Percentiles rank a stretch among this genome's conserved stretches.
phyloP scores from a whole-genome alignment of 176 grass and related monocot genomes.

The Triticum monococcum region DNA sequence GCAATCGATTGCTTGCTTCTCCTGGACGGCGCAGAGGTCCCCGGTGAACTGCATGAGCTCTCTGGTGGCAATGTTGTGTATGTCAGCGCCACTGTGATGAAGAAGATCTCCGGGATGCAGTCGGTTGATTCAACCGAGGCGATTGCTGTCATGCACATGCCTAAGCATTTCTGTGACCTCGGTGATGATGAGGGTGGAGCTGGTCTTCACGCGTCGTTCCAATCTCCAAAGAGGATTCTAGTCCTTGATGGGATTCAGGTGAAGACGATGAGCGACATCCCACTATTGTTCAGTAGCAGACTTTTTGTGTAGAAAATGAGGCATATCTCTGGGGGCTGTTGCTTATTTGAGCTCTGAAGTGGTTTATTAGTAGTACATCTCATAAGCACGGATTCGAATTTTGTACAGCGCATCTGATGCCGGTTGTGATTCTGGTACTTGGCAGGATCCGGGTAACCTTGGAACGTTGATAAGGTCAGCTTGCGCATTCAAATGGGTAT shows the following conservation, averaged over 20 bases:
- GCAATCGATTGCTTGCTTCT: conserved; percentile 58
- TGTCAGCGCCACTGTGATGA: conserved; percentile 66
- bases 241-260: conserved; percentile 98
- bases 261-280: background rate
- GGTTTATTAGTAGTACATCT: background rate
- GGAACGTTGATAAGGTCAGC: conserved; percentile 93
- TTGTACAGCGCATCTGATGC: background rate
- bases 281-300: background rate
- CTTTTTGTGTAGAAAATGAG: background rate
- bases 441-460: conserved; percentile 90
- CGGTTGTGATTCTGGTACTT: conserved; percentile 1
- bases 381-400: background rate
- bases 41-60: conserved; percentile 33
- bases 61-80: conserved; percentile 42
- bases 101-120: conserved; percentile 87
- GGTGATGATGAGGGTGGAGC: conserved; percentile 6
- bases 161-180: conserved; percentile 54
- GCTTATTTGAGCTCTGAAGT: background rate
- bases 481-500: conserved; percentile 92
- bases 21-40: conserved; percentile 48
- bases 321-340: background rate
- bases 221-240: conserved; percentile 61
- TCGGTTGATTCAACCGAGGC: conserved; percentile 76
- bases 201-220: conserved; percentile 39
- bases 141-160: conserved; percentile 83